Evolutionary conservation across 1,139 yeast species (phyloP).

Genomic region (Diutina pseudorugosa): DNA sequence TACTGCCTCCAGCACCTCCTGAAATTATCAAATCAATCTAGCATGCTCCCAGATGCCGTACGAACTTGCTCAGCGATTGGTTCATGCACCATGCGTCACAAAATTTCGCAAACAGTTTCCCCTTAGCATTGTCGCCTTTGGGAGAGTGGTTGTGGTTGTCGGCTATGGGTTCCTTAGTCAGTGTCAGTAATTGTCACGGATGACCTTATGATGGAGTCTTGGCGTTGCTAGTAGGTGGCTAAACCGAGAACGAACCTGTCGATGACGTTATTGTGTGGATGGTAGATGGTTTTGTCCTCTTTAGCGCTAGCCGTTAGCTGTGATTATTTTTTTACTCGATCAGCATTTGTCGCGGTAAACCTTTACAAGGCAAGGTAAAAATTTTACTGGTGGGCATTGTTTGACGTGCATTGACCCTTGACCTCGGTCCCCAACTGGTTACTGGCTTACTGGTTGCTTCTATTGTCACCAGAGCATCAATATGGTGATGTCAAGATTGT

Average conservation of each 20-base stretch:
- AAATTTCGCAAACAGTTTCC: not conserved
- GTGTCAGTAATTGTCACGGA: too few relatives aligned
- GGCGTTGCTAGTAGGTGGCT: not conserved
- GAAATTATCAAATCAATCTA: not conserved
- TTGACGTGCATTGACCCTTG: not conserved
- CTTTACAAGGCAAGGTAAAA: not conserved
- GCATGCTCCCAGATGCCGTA: not conserved
- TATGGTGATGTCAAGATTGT: too few relatives aligned
- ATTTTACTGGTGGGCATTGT: not conserved
- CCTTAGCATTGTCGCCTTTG: too few relatives aligned
- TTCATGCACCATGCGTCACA: not conserved
- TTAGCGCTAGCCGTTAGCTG: not conserved
- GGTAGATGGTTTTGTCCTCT: not conserved
- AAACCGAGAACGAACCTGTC: not conserved
- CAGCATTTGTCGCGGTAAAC: not conserved
- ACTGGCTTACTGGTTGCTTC: too few relatives aligned
- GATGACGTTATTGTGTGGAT: not conserved
- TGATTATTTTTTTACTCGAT: not conserved
- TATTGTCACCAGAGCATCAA: too few relatives aligned
- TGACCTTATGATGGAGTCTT: not conserved
- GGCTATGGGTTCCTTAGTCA: too few relatives aligned
- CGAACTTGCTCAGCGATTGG: not conserved
- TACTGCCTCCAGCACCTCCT: not conserved
- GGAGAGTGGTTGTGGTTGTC: too few relatives aligned
- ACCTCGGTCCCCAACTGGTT: too few relatives aligned